Evolutionary conservation across 148 eudicot species (phyloP).

Genomic region (Rhododendron ferrugineum): DNA sequence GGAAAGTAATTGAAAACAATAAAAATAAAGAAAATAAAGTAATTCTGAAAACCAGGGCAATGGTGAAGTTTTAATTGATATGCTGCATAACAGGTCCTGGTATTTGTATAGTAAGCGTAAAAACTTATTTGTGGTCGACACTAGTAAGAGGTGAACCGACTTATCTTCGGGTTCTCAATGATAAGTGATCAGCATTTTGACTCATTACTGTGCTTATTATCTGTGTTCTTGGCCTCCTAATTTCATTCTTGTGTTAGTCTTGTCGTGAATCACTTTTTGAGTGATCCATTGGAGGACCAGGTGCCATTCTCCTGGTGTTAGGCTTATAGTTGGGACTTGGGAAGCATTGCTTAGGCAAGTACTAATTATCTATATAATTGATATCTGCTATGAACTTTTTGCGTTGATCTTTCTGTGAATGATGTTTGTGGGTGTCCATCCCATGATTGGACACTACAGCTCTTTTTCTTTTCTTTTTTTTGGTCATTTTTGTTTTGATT

Average conservation of each 20-base stretch:
- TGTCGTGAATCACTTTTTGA: neutral
- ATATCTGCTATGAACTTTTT: neutral
- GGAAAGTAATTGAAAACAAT: neutral
- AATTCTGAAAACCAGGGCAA: neutral
- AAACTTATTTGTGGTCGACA: neutral
- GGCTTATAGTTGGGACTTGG: neutral
- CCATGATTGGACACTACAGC: neutral
- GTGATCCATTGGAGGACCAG: neutral
- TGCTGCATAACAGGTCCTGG: neutral
- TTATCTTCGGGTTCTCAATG: neutral
- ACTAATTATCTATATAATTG: neutral
- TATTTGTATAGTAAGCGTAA: constrained; percentile 1
- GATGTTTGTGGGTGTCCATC: neutral
- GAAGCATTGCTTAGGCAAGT: neutral
- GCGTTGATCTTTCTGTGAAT: neutral
- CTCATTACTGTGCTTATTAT: neutral
- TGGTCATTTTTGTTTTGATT: too few relatives aligned
- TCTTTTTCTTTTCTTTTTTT: neutral
- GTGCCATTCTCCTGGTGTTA: neutral
- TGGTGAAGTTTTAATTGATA: neutral
- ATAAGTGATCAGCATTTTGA: neutral
- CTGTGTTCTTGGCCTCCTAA: neutral
- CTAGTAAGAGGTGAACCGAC: neutral
- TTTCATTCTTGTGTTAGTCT: neutral
- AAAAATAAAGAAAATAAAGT: neutral